phyloP scores from a whole-genome alignment of 2,329 filamentous ascomycete species.

The Diaporthe vexans region DNA sequence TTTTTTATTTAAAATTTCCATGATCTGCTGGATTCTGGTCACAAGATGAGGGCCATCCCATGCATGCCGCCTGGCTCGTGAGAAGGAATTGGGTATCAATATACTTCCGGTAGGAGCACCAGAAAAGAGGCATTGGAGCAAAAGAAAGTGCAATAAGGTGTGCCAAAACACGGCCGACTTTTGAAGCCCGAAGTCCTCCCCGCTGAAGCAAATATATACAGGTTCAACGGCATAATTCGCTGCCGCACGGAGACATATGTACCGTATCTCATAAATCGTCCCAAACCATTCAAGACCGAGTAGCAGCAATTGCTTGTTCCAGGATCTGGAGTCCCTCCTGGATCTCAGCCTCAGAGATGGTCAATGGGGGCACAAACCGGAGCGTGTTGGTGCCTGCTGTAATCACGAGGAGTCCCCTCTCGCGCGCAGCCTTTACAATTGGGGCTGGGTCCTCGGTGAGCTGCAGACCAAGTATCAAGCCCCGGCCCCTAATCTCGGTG shows the following conservation, averaged over 20 bases:
- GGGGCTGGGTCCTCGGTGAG: constrained; percentile 78
- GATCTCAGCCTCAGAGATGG: constrained; percentile 86
- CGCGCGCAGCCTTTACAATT: constrained; percentile 87
- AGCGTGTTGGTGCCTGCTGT: constrained; percentile 94
- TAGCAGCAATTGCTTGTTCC: constrained; percentile 72
- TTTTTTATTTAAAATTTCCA: not conserved
- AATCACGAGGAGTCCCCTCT: constrained; percentile 90
- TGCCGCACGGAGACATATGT: not conserved
- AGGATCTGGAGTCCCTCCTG: constrained; percentile 82
- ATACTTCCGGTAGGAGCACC: not conserved
- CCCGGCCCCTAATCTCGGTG: constrained; percentile 83
- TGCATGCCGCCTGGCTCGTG: not conserved
- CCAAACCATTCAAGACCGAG: constrained; percentile 45
- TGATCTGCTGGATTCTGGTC: not conserved
- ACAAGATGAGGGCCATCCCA: not conserved
- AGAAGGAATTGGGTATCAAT: constrained; percentile 1
- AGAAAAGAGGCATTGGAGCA: not conserved
- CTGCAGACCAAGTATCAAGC: constrained; percentile 90
- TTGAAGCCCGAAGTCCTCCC: constrained; percentile 34
- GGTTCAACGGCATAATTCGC: not conserved
- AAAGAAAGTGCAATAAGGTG: not conserved
- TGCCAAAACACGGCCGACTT: constrained; percentile 12
- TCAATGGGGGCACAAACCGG: constrained; percentile 89
- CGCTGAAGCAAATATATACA: constrained; percentile 35
- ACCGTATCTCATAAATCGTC: constrained; percentile 9